Percentiles rank a stretch among this genome's conserved stretches.
phyloP scores from a whole-genome alignment of 2,329 filamentous ascomycete genomes.

The Aurifilum marmelostoma region DNA sequence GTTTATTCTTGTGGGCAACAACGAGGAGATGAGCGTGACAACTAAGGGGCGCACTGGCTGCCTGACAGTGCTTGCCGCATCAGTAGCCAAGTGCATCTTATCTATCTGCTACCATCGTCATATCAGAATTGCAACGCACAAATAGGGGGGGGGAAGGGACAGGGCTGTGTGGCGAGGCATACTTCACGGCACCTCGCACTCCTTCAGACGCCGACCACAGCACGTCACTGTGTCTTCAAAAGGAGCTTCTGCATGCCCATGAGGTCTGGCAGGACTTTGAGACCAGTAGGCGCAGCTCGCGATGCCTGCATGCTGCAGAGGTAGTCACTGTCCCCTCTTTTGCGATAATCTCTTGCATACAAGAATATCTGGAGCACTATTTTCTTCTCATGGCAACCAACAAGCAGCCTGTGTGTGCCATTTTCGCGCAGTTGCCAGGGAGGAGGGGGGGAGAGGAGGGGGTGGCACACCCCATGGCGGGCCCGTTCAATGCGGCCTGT shows the following conservation, averaged over 20 bases:
- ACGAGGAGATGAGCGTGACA: neutral
- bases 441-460: neutral
- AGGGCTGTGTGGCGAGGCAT: neutral
- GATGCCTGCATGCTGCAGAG: constrained; percentile 13
- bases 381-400: constrained; percentile 3
- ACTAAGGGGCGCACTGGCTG: neutral
- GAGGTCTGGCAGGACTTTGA: neutral
- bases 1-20: neutral
- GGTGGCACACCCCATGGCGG: constrained; percentile 17
- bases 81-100: neutral
- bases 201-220: neutral
- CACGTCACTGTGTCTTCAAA: constrained; percentile 8
- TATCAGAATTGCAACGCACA: too few relatives aligned
- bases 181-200: neutral
- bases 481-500: constrained; percentile 27
- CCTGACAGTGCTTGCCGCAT: neutral
- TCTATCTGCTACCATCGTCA: too few relatives aligned
- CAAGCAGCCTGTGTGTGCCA: constrained; percentile 13
- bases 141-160: too few relatives aligned
- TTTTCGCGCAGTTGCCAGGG: constrained; percentile 15
- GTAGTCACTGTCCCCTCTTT: neutral
- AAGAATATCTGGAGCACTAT: neutral
- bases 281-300: constrained; percentile 15
- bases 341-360: neutral
- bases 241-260: constrained; percentile 1